Evolutionary conservation across 1,139 yeast genomes (phyloP), one percentile per base, ranked within the genome.

Genomic region (Candida sp.): DNA sequence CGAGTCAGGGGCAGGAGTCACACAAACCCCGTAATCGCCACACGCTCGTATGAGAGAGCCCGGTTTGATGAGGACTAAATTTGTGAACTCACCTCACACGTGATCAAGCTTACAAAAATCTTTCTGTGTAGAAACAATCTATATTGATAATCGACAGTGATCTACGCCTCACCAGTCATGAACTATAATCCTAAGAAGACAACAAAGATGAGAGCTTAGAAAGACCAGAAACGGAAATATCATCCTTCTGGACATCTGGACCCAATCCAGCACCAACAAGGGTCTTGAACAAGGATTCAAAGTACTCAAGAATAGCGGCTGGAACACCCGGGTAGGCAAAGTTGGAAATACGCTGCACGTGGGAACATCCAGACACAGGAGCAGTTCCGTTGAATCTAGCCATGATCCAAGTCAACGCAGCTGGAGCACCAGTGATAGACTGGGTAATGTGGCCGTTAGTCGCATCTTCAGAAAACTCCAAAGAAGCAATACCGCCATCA

Each of bases 341-440:
- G 47, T 70, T 72, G 7, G 61, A 55, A 7, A 58, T 9, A 49
- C 74, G 55, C 7, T 49, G 54, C 2, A 64, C 62, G n/a, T 54
- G 59, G 30, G 54, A 48, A 50, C 76, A 72, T 2, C 77, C 76
- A 8, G 58, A 31, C 9, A 69, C 67, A 2, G 72, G 58, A 3
- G 47, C 25, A 4, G 42, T 54, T 9, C 72, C 72, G 4, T 57
- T 49, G 31, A 63, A 54, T 26, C 56, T 54, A 44, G 28, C 27
- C 12, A 42, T 49, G 3, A 66, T 42, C 73, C 72, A 69, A 7
- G 63, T 62, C 25, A 66, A 53, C 3, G 66, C 73, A 3, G 73
- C 72, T 6, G 70, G 70, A 37, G 61, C 56, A 11, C 74, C 73
- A 40, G 61, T 58, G 25, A 55, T 40, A 5, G 57, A 42, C 50